These are phyloP conservation scores for Podospora bellae-mahoneyi DNA, from an alignment of 495 filamentous ascomycete species.

Conservation along the genomic window DNA sequence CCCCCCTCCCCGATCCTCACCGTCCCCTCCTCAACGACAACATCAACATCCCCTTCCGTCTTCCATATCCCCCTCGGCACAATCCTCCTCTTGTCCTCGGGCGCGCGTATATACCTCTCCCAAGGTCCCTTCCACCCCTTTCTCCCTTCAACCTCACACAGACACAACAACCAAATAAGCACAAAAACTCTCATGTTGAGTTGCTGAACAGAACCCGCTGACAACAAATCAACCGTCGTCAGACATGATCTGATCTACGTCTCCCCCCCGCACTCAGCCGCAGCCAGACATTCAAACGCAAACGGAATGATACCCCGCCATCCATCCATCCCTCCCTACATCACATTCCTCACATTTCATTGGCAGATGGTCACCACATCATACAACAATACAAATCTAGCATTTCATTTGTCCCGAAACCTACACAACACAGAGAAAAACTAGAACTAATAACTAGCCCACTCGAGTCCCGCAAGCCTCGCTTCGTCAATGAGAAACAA, in stretches of 20 bases:
- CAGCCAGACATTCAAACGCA: background rate
- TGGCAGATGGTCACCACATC: background rate
- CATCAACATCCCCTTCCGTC: constrained; percentile 25
- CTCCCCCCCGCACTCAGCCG: background rate
- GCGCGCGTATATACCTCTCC: constrained; percentile 37
- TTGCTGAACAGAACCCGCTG: too few species aligned
- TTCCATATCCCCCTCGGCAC: constrained; percentile 25
- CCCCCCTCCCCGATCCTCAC: constrained; percentile 30
- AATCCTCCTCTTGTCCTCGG: constrained; percentile 32
- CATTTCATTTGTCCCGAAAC: background rate
- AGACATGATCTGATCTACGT: background rate
- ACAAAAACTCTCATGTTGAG: background rate
- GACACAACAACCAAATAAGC: background rate
- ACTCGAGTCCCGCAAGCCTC: background rate
- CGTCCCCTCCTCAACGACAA: constrained; percentile 11
- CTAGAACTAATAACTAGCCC: background rate
- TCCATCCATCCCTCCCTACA: background rate
- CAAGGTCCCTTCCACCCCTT: constrained; percentile 29
- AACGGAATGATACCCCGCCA: constrained; percentile 1
- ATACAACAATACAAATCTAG: background rate
- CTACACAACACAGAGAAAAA: background rate
- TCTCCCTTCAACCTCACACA: background rate
- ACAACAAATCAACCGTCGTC: background rate
- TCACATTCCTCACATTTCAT: background rate
- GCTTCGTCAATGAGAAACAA: background rate